Base-by-base conservation (phyloP, 2,329 filamentous ascomycete genomes). In the Thielaviopsis ethacetica region DNA sequence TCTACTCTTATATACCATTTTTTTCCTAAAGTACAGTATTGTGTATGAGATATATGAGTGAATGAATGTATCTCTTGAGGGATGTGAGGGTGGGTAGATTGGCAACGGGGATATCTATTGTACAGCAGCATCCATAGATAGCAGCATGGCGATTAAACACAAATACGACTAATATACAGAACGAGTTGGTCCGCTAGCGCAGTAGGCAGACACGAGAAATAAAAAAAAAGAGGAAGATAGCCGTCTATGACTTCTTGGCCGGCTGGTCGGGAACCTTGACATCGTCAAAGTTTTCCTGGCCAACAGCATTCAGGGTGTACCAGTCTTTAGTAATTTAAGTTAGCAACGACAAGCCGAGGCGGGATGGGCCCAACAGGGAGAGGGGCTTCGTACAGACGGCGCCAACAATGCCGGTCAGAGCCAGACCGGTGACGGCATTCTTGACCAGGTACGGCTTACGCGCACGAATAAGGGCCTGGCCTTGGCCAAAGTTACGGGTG, bases 271-370 rank as follows among this genome's bases (percentile, higher is more conserved):
- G 93, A 44, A 97, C 85, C 69, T 89, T 84, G 66, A 97, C 91
- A 69, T 98, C 93, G 60, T 91, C 88, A 74, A 98, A 98, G 65
- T 96, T 88, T 71, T 97, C 93, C 72, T 97, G 93, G 51, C 91
- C 89, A 68, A 98, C 87, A 58, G 88, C 89, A 64, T 77, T 81
- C 68, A 98, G 85, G 3, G 80, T 82, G 67, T 82, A 82, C 64
- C 72, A 73, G 66, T 82, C 80, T 82, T 59, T 53, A 38, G 2
- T 17, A 22, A 50, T 15, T 55, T 53, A 52, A 12, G 21, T 30
- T 21, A 27, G 56, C 26, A 56, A 34, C 30, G 30, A 10, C 30
- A 10, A 34, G 30, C 10, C 10, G 30, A 12, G 10, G 19, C 21
- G 38, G 19, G 19, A 41, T 54, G 17, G 6, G 22, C 4, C 50